These are phyloP conservation scores for Vigna angularis DNA, from an alignment of 306 rosid species.

Conservation along the genomic window DNA sequence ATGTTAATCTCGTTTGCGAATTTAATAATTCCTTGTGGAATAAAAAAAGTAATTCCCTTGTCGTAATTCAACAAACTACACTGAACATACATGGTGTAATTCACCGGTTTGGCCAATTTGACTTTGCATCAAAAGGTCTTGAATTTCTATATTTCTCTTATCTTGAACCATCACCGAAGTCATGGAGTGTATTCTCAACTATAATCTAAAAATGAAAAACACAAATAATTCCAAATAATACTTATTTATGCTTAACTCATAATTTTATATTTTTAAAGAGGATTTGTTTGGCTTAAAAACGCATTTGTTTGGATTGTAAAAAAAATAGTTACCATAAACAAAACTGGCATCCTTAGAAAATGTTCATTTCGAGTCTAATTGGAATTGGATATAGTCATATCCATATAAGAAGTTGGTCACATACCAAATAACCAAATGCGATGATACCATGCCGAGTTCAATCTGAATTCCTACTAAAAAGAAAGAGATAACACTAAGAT, in stretches of 20 bases:
- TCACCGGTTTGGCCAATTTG: background rate
- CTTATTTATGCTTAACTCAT: background rate
- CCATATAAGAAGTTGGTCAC: too few relatives aligned
- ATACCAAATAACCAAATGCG: too few relatives aligned
- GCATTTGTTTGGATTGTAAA: background rate
- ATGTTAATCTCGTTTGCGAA: too few relatives aligned
- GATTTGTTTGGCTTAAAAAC: background rate
- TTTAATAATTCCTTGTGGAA: too few relatives aligned
- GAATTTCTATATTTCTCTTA: background rate
- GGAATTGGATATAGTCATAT: too few relatives aligned
- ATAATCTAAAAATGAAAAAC: too few relatives aligned
- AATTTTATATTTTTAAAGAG: background rate
- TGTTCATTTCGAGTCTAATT: too few relatives aligned
- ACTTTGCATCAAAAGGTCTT: background rate
- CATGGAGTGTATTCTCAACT: background rate
- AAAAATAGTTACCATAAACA: background rate
- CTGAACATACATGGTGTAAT: background rate
- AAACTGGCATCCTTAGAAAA: background rate
- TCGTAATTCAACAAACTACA: too few relatives aligned
- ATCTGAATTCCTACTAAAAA: background rate
- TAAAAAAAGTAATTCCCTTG: too few relatives aligned
- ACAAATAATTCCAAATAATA: too few relatives aligned
- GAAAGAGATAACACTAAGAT: background rate
- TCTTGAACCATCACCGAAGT: background rate
- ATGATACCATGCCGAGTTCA: background rate